phyloP scores from a whole-genome alignment of 129 eudicot species.

The Lactuca sativa region DNA sequence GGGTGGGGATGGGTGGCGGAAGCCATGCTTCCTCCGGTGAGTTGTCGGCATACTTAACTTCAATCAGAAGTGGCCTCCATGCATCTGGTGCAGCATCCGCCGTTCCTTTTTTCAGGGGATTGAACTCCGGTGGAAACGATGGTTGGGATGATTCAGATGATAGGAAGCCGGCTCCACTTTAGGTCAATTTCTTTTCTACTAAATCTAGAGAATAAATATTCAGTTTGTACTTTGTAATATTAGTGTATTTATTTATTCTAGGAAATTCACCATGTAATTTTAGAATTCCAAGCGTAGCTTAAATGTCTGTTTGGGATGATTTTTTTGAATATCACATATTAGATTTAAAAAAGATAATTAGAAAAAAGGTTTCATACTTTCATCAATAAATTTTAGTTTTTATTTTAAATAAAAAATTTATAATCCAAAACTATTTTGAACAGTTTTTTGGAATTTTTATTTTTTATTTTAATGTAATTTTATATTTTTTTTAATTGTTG shows the following conservation, averaged over 20 bases:
- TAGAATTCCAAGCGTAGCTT: neutral
- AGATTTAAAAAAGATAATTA: too few relatives aligned
- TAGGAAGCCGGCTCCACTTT: neutral
- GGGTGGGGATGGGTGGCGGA: neutral
- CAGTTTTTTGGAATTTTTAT: too few relatives aligned
- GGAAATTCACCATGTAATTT: neutral
- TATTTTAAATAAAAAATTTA: too few relatives aligned
- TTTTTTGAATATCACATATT: too few relatives aligned
- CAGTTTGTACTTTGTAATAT: neutral
- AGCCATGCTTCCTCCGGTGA: neutral
- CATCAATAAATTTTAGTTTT: too few relatives aligned
- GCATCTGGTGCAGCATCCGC: neutral
- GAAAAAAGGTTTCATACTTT: too few relatives aligned
- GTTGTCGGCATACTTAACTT: neutral
- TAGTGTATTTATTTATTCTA: neutral
- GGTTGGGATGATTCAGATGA: neutral
- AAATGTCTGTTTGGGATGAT: too few relatives aligned
- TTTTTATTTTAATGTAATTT: too few relatives aligned
- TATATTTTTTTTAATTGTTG: too few relatives aligned
- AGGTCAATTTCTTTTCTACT: too few relatives aligned
- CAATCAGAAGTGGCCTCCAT: neutral
- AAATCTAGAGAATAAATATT: neutral
- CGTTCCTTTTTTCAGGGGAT: neutral
- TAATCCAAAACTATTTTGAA: too few relatives aligned
- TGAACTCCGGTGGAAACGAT: neutral